Base-by-base conservation (phyloP, 2,329 filamentous ascomycete genomes). In the Cordyceps javanica region DNA sequence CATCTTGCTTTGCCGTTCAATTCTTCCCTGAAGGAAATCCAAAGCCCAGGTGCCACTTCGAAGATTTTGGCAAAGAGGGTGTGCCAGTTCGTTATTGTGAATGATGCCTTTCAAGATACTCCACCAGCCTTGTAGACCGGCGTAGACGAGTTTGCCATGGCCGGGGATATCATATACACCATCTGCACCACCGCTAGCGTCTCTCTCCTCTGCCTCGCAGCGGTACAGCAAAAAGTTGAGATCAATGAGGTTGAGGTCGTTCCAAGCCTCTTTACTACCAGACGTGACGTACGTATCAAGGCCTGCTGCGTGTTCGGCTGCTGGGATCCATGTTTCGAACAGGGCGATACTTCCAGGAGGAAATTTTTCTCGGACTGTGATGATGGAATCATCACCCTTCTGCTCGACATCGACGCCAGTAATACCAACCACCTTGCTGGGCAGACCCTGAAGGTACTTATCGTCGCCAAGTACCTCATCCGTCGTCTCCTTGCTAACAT, bases 41-140 rank as follows among this genome's bases (percentile, higher is more conserved):
- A 97, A 75, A 3, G 91, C 88, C 94, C 94, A 99, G 63, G 92
- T 85, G 0, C 94, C 94, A 62, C 95, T 83, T 52, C 94, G 87
- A 5, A 99, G 82, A 67, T 99, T 93, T 67, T 97, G 88, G 71
- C 93, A 97, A 11, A 99, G 80, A 0, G 94, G 90, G 69, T 99
- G 94, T 0, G 90, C 94, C 9, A 99, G 82, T 68, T 97, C 86
- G 70, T 99, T 99, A 62, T 94, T 86, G 52, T 81, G 82, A 64
- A 97, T 89, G 61, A 99, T 88, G 58, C 89, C 80, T 65, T 91
- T 87, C 42, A 99, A 76, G 1, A 96, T 78, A 69, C 91, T 97
- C 91, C 93, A 96, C 93, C 94, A 99, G 38, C 95, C 95, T 71
- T 99, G 94, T n/a, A 99, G 80, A 60, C 94, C 94, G 60, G 93